A percentile compares a stretch with the other conserved stretches of the same genome.
Conservation (phyloP, 345 rosid species). For the Lepidium sativum region DNA sequence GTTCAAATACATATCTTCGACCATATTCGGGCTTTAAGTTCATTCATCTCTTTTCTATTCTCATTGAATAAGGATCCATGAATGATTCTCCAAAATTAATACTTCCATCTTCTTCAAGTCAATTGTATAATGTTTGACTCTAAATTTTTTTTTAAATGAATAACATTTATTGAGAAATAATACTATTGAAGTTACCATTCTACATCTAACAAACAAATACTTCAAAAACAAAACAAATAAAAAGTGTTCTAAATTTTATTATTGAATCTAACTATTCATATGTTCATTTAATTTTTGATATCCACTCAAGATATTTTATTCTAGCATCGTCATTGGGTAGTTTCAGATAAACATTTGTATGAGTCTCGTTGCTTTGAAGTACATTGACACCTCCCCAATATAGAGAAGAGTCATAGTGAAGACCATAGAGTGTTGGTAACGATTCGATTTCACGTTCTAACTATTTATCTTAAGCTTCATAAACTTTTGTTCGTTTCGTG, state of each 20-base stretch:
- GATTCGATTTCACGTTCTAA: neutral
- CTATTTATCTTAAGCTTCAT: neutral
- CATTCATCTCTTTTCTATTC: neutral
- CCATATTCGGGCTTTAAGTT: neutral
- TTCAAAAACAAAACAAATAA: too few relatives aligned
- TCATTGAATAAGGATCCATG: neutral
- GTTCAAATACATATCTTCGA: neutral
- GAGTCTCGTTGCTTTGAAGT: neutral
- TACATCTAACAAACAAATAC: too few relatives aligned
- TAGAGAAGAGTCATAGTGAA: neutral
- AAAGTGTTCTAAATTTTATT: too few relatives aligned
- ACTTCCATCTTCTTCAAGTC: neutral
- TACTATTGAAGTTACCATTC: too few relatives aligned
- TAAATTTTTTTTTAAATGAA: neutral
- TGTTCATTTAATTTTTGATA: neutral
- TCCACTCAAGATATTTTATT: neutral
- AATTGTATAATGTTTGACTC: neutral
- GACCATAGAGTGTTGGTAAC: neutral
- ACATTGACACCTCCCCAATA: neutral
- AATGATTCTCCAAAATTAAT: neutral
- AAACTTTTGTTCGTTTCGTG: too few relatives aligned
- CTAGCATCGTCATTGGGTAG: too few relatives aligned
- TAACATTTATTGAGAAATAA: too few relatives aligned
- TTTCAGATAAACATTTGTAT: neutral
- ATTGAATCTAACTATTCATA: neutral